phyloP scores from a whole-genome alignment of 345 rosid species.

The Corymbia maculata region DNA sequence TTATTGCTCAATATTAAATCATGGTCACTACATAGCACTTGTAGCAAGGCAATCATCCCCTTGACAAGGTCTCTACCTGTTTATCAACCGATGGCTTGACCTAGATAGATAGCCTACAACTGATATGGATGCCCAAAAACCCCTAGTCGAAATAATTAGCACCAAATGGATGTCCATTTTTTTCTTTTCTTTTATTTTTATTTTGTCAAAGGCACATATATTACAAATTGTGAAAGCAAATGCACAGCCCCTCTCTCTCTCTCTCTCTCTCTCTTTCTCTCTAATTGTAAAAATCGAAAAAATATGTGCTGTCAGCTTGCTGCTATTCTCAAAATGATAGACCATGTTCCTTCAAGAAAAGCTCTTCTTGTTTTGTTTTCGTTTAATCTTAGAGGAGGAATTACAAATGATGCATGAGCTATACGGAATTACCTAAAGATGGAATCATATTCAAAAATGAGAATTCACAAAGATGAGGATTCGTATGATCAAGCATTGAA shows the following conservation, averaged over 20 bases:
- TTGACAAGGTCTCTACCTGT: no score
- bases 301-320: not conserved
- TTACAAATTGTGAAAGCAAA: not conserved
- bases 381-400: not conserved
- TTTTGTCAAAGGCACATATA: no score
- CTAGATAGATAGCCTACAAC: no score
- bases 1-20: no score
- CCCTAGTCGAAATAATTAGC: no score
- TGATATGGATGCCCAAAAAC: no score
- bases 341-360: not conserved
- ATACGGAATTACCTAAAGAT: not conserved
- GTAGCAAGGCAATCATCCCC: no score
- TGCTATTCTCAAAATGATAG: not conserved
- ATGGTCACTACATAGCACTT: no score
- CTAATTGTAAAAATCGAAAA: not conserved
- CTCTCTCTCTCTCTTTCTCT: no score
- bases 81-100: no score
- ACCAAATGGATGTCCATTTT: no score
- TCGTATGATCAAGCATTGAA: slow-evolving; percentile 45
- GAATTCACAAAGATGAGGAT: not conserved
- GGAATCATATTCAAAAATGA: not conserved
- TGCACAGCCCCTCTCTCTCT: not conserved
- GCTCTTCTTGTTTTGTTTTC: not conserved
- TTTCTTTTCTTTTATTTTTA: no score
- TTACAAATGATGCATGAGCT: not conserved